Evolutionary conservation across 345 rosid genomes (phyloP), one percentile per base, ranked within the genome.

Genomic region (Carallia pectinifolia): DNA sequence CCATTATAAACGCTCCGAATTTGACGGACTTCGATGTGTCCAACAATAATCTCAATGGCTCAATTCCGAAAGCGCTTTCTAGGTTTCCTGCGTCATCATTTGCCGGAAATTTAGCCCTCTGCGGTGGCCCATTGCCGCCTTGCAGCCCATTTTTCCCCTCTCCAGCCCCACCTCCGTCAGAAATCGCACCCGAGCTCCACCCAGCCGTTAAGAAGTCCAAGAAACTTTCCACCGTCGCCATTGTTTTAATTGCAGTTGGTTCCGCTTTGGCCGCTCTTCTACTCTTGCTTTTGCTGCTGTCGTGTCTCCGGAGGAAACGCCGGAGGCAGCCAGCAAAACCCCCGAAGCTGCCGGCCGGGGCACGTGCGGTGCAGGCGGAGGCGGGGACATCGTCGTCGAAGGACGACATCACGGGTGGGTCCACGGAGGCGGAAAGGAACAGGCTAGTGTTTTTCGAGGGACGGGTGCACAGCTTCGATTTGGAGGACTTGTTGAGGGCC

Each of bases 401-500:
- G 78, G 97, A 92, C 67, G 96, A 95, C 55, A 82, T 80, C 1
- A 90, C 96, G 0, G 97, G 90, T 0, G 95, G 84, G 62, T 90
- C 95, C 16, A 30, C 60, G 34, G 60, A 56, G 60, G 60, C 60
- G 60, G 60, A 56, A 8, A 27, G 34, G 60, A 56, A 56, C 60
- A 56, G 27, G 4, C 90, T 95, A 0, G 97, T 95, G 62, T 92
- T 95, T 81, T 84, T 93, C 7, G 89, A 89, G 60, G 99, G 99
- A 47, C 97, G 98, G 56, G 74, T 85, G 19, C 89, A 89, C 70
- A 90, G 87, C 75, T 95, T 95, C 70, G 99, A 95, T 76, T 74
- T 95, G 76, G 99, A 95, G 79, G 99, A 95, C 76, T 76, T 95
- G 66, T 69, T 95, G 66, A 84, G 99, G 73, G 99, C 99, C 33